Percentiles rank a stretch among this genome's conserved stretches.
Conservation (phyloP, 345 rosid species). For the Moricandia arvensis region DNA sequence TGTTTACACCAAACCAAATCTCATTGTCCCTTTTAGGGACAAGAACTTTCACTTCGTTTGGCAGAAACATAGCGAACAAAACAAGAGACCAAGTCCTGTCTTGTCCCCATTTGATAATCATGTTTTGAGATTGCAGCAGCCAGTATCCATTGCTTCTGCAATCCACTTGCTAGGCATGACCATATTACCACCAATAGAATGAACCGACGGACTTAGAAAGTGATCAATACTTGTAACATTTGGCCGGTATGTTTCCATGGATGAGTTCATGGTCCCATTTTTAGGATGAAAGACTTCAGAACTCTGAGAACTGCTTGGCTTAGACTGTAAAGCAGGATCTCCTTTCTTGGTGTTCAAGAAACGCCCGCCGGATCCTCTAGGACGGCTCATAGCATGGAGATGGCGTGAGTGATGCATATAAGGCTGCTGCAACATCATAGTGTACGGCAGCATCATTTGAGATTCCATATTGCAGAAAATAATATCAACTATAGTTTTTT, state of each 20-base stretch:
- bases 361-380: constrained; percentile 95
- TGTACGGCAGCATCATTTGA: neutral
- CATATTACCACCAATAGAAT: constrained; percentile 45
- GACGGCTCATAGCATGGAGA: constrained; percentile 97
- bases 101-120: constrained; percentile 35
- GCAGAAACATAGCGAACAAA: constrained; percentile 24
- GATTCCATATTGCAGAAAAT: neutral
- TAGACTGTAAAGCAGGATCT: constrained; percentile 20
- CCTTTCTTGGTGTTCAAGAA: constrained; percentile 63
- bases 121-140: constrained; percentile 59
- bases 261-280: constrained; percentile 46
- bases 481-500: constrained; percentile 1
- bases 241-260: constrained; percentile 36
- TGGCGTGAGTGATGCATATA: constrained; percentile 93
- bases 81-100: neutral
- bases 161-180: constrained; percentile 73
- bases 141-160: constrained; percentile 45
- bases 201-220: constrained; percentile 42
- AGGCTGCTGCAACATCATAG: constrained; percentile 48
- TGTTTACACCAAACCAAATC: constrained; percentile 54
- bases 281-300: constrained; percentile 66
- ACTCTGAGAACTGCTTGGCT: constrained; percentile 52
- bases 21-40: neutral
- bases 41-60: constrained; percentile 8
- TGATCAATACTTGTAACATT: constrained; percentile 64